Evolutionary conservation across 2,329 filamentous ascomycete genomes (phyloP), one percentile per base, ranked within the genome.

Genomic region (Dothiorella sarmentorum): DNA sequence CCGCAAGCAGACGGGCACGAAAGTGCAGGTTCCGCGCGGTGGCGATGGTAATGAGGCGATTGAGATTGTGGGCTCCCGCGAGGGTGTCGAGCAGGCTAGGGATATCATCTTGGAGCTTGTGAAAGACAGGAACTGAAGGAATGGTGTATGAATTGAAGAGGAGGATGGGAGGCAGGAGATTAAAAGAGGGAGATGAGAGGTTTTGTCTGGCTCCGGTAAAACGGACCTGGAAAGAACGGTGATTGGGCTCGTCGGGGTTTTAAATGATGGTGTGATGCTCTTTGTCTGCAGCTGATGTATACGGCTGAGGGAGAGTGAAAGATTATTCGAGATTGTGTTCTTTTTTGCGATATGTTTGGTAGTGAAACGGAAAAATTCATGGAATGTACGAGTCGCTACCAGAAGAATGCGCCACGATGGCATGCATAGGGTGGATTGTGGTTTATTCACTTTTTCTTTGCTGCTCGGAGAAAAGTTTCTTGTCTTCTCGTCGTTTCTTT

Each of bases 11-110:
- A 97, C 91, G 53, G 90, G 89, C 58, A 97, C 92, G 76, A 91
- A 89, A 76, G 95, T 99, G 71, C 91, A 92, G 64, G 93, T 99
- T 38, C 94, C 94, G 20, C 86, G 90, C 64, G 87, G 90, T 68
- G 89, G 95, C 73, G 79, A 79, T 49, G 76, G 78, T 65, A 82
- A 80, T 20, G 92, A 97, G 74, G 90, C 93, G 3, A 97, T 99
- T 71, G 91, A 96, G 78, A 89, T 99, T 67, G 80, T 88, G 33
- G 94, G 94, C 37, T 83, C 82, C 58, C 84, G 83, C 69, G 88
- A 91, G 15, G 91, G 90, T 11, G 85, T 96, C 35, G 90, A 97
- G 75, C 82, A 89, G 73, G 94, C 94, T 51, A 91, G 88, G 77
- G 86, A 96, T 61, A 80, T 96, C 71, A 97, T 99, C 62, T 77